These are phyloP conservation scores for Colletotrichum magnum DNA, from an alignment of 2,329 filamentous ascomycete species.

Conservation along the genomic window DNA sequence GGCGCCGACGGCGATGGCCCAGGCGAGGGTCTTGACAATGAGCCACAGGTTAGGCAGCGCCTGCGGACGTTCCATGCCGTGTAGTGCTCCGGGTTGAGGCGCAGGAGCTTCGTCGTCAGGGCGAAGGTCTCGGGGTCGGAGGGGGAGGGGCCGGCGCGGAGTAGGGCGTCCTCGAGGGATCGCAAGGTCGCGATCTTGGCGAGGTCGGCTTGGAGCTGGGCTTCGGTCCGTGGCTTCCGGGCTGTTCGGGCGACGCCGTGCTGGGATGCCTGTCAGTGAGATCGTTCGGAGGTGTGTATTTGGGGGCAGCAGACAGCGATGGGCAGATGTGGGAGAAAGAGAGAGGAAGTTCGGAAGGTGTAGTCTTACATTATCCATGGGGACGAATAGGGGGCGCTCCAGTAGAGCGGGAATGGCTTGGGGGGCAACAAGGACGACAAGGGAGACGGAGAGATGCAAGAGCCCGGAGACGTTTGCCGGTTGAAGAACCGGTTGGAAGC, in stretches of 20 bases:
- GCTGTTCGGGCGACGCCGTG: constrained; percentile 85
- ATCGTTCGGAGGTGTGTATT: background rate
- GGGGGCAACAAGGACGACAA: constrained; percentile 3
- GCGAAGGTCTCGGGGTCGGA: constrained; percentile 67
- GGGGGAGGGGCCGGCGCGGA: constrained; percentile 28
- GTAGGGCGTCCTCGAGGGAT: constrained; percentile 68
- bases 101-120: constrained; percentile 80
- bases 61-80: constrained; percentile 93
- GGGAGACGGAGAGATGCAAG: constrained; percentile 16
- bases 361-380: constrained; percentile 45
- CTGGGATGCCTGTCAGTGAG: constrained; percentile 58
- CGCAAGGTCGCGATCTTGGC: constrained; percentile 84
- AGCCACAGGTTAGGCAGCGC: constrained; percentile 73
- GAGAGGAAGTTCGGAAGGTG: constrained; percentile 15
- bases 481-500: constrained; percentile 20
- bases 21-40: constrained; percentile 67
- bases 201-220: constrained; percentile 79
- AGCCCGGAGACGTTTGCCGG: constrained; percentile 17
- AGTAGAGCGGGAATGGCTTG: constrained; percentile 15
- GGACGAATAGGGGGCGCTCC: constrained; percentile 13
- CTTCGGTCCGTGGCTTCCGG: constrained; percentile 72
- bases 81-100: constrained; percentile 89
- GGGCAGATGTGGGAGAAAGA: background rate
- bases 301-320: background rate
- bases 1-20: constrained; percentile 68